Evolutionary conservation across 306 rosid species (phyloP).

Genomic region (Dalbergia oliveri): DNA sequence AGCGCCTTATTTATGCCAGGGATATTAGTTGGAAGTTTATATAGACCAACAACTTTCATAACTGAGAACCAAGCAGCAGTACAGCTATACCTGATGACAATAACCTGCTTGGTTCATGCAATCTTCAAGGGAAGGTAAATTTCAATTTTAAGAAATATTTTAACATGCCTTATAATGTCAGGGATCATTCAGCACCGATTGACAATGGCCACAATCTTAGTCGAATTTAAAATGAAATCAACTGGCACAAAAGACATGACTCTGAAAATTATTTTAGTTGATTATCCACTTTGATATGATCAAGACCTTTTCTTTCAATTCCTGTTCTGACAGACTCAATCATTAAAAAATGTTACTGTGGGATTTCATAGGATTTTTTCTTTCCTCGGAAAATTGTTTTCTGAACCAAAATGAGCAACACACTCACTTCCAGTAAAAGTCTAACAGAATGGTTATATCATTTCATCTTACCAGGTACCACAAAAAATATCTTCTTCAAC

Average conservation of each 20-base stretch:
- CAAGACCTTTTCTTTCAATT: conserved; percentile 15
- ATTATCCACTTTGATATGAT: conserved; percentile 14
- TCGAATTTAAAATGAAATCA: conserved; percentile 16
- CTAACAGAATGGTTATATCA: background rate
- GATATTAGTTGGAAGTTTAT: background rate
- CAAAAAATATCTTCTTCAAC: conserved; percentile 8
- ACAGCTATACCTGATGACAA: conserved; percentile 3
- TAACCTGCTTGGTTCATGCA: conserved; percentile 15
- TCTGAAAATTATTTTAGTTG: background rate
- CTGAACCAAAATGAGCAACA: background rate
- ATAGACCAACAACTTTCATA: conserved; percentile 1
- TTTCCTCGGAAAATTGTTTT: conserved; percentile 2
- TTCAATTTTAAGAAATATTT: conserved; percentile 6
- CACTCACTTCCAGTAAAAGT: conserved; percentile 5
- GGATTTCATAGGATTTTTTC: background rate
- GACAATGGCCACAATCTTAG: conserved; percentile 2
- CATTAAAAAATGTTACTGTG: background rate
- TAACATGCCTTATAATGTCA: conserved; percentile 7
- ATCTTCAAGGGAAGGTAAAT: background rate
- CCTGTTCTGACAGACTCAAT: conserved; percentile 7
- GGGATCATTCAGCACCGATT: background rate
- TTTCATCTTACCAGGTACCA: conserved; percentile 19
- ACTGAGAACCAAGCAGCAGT: background rate
- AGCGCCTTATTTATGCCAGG: background rate
- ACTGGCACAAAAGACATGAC: background rate